Base-by-base conservation (phyloP, 2,329 filamentous ascomycete species). In the Colletotrichum euphorbiae region DNA sequence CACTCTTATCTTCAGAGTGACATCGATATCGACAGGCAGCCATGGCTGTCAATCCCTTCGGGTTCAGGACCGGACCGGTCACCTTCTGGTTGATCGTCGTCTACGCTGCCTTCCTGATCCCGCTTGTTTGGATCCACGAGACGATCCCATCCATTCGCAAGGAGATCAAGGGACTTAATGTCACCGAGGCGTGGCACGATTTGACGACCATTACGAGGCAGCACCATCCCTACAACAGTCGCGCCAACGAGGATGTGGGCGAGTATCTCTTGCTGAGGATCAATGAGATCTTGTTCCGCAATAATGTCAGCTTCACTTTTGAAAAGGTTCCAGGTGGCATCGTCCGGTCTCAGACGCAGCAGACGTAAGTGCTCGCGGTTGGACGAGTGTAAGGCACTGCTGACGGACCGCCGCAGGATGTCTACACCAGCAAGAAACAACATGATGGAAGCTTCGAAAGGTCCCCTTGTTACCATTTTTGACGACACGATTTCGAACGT, bases 161-260 rank as follows among this genome's bases (percentile, higher is more conserved):
- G 43, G 82, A 80, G 9, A 80, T 80, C 6, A 86, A 87, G 42
- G 94, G 93, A 17, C 81, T 97, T 74, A 93, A 97, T 74, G 81
- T 98, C 60, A 91, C 90, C 2, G 90, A 97, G 79, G 93, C 95
- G 42, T 98, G 94, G 94, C 80, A 84, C 12, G 94, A 98, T 76
- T 84, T 99, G 36, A 89, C 93, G 69, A 82, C 85, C 62, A 85
- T 99, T 55, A 95, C 91, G 38, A 84, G 84, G 71, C 84, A 85
- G 1, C 96, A 92, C 76, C 96, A 97, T 77, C 95, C 96, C 0
- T 97, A 93, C 82, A 98, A 97, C 80, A 94, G 91, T 72, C 90
- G 85, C 67, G 85, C 88, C 69, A 98, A 98, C 77, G 94, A 97
- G 73, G 82, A 89, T 24, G 90, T 98, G 38, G 90, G 93, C 69